Conservation (phyloP, 1,139 yeast species). For the Kodamaea ohmeri region DNA sequence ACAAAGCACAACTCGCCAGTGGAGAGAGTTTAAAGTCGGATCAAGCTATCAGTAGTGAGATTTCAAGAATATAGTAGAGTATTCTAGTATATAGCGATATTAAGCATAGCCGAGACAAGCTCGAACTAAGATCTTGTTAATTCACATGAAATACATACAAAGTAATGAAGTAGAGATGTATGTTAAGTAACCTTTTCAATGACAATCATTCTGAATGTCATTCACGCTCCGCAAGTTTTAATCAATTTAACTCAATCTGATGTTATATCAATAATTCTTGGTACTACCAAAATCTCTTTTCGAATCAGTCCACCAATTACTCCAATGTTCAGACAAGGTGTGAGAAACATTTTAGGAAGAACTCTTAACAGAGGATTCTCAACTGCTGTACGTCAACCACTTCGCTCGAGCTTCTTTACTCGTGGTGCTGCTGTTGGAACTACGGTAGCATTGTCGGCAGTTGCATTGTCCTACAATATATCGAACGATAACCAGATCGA, state of each 20-base stretch:
- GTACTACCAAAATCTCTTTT: no score
- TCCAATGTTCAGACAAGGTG: constrained; percentile 4
- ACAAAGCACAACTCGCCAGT: constrained; percentile 55
- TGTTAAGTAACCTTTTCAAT: no score
- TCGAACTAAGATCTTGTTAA: neutral
- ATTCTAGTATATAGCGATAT: no score
- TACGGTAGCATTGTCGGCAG: constrained; percentile 42
- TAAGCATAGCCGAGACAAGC: neutral
- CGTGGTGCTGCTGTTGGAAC: constrained; percentile 44
- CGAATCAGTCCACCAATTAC: no score
- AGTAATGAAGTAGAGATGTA: no score
- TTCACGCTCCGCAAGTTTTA: no score
- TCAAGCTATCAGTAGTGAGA: constrained; percentile 25
- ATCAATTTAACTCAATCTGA: no score
- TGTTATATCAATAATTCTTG: no score
- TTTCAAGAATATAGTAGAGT: constrained; percentile 8
- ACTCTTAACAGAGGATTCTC: constrained; percentile 45
- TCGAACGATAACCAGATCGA: constrained; percentile 2
- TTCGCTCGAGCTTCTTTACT: constrained; percentile 37
- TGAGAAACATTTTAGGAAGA: constrained; percentile 10
- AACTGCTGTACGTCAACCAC: constrained; percentile 37
- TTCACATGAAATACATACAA: no score
- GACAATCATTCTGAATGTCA: no score
- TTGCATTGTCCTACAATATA: constrained; percentile 20
- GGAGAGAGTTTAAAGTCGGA: constrained; percentile 42